Evolutionary conservation across 805 yeast genomes (phyloP), one percentile per base, ranked within the genome.

Genomic region (Lipomyces yamanashiensis): DNA sequence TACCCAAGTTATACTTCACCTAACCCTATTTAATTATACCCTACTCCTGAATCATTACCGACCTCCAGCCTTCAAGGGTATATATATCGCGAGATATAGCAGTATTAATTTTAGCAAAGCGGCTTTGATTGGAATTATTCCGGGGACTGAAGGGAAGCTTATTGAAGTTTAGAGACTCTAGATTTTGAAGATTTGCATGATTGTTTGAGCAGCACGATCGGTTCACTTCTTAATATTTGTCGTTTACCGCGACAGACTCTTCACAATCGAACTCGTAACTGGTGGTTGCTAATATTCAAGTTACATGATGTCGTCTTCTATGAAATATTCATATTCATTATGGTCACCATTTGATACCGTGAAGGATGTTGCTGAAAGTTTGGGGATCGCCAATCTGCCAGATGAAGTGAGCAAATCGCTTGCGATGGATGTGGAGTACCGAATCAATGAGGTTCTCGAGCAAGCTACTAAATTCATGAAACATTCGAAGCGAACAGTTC

Each of bases 391-490:
- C 2, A 76, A 76, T 45, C 79, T 95, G 54, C 89, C 90, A 39
- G 98, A 93, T 59, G 99, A 96, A 64, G 96, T 93, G 1, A 89
- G 97, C 54, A 90, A 91, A 73, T 90, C 95, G 67, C 79, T 95
- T 66, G 98, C 99, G 7, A 95, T 95, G 99, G 99, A 95, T 74
- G 96, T 95, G n/a, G 99, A 95, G 78, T 95, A 96, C 75, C 84
- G 99, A 67, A 90, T 95, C 68, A 93, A 93, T 75, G 98, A 95
- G 77, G 89, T 95, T 45, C 79, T 96, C 64, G 99, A 95, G 75
- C 96, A 95, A 69, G 98, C 99, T 21, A 85, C 89, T 61, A 95
- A 95, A 75, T 93, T 93, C 76, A 95, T 93, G 93, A 83, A 97
- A 70, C 98, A 95, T 76, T 86, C 95, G 34, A 93, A 92, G 75